Evolutionary conservation across 306 rosid species (phyloP).

Genomic region (Vigna hirtella): DNA sequence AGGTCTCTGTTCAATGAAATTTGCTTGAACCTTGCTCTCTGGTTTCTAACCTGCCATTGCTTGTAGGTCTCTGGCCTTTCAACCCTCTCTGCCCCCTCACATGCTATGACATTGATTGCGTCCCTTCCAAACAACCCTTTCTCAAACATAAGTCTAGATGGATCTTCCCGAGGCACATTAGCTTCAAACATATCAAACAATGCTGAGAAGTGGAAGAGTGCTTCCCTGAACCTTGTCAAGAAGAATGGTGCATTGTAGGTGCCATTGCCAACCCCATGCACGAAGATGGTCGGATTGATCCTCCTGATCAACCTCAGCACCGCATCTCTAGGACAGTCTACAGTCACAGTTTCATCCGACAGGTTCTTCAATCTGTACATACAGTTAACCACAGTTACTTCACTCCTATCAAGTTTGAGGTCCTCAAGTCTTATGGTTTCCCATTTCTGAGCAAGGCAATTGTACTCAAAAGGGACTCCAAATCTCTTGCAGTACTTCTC

Average conservation of each 20-base stretch:
- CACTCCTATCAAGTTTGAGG: conserved; percentile 60
- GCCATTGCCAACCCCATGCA: conserved; percentile 75
- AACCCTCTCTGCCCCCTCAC: conserved; percentile 78
- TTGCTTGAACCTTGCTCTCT: conserved; percentile 81
- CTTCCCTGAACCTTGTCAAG: conserved; percentile 71
- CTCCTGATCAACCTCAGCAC: conserved; percentile 69
- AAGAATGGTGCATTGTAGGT: conserved; percentile 82
- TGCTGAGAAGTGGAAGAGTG: conserved; percentile 78
- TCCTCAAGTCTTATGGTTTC: conserved; percentile 67
- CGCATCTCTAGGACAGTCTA: conserved; percentile 69
- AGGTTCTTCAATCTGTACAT: conserved; percentile 66
- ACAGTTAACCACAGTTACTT: conserved; percentile 68
- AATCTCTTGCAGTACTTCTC: conserved; percentile 70
- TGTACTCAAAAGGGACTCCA: conserved; percentile 67
- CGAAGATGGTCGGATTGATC: conserved; percentile 72
- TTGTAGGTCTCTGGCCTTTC: conserved; percentile 90
- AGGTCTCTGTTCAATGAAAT: conserved; percentile 59
- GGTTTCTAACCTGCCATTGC: conserved; percentile 82
- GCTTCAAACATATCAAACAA: conserved; percentile 81
- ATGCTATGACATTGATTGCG: conserved; percentile 73
- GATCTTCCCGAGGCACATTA: conserved; percentile 58
- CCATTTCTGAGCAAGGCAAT: conserved; percentile 72
- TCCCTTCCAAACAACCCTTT: conserved; percentile 69
- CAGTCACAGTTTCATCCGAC: conserved; percentile 61
- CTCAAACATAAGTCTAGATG: conserved; percentile 66